Evolutionary conservation across 495 filamentous ascomycete species (phyloP), one percentile per base, ranked within the genome.

Genomic region (Penicillium manginii): DNA sequence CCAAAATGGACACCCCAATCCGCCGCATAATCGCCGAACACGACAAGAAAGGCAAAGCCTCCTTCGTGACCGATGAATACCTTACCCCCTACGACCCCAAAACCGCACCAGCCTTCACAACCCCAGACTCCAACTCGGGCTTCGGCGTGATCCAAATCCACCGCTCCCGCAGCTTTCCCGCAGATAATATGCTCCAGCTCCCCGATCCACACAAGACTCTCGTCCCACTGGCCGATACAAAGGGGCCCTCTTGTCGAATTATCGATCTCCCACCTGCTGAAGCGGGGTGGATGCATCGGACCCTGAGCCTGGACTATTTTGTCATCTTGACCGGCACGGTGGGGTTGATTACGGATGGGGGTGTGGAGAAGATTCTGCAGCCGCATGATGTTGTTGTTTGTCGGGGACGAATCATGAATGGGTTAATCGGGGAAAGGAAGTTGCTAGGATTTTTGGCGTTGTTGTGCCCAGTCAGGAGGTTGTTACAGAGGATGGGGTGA

Each of bases 331-430:
- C 59, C 19, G 67, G 67, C 0, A 62, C 62, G 10, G 55, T 67
- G 15, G 64, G 56, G 7, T 22, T 70, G 2, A 62, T 67, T 17
- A 66, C 59, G 3, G 68, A 71, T 21, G 64, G 61, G 19, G 68
- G 64, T 0, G 56, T 23, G 5, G 66, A 69, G 55, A 67, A 68
- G 59, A 58, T 51, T 10, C 18, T 68, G 0, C 59, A 65, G 9
- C 59, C 59, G n/a, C 62, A 66, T 52, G 67, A 70, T 62, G 59
- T 70, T 26, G 56, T 70, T 57, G 58, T 71, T 8, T 60, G 52
- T 23, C 53, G 67, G 68, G 68, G 8, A 61, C 54, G 3, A 70
- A 67, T 37, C 68, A 71, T 45, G 67, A 66, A 39, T 71, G 67
- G 67, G 64, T 67, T 2, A 70, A 71, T 37, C 58, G 68, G 8